These are phyloP conservation scores for Quercus phellos DNA, from an alignment of 331 rosid genomes.

Conservation along the genomic window DNA sequence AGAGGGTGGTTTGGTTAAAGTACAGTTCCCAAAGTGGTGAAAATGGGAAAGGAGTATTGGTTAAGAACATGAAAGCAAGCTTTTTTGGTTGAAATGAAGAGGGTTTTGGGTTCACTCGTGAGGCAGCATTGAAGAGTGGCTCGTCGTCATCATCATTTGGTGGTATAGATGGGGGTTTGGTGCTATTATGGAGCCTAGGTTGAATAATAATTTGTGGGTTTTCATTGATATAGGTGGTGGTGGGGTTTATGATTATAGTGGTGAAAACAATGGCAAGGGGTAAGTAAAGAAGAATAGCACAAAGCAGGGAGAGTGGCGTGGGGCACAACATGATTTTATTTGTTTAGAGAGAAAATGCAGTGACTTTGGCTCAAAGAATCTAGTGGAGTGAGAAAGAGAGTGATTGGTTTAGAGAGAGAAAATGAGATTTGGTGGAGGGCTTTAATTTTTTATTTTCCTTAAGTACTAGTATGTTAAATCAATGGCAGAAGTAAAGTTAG, in stretches of 20 bases:
- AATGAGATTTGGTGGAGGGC: constrained; percentile 1
- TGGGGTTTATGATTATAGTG: constrained; percentile 7
- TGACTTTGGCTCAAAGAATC: neutral
- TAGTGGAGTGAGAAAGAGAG: neutral
- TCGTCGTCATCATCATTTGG: constrained; percentile 27
- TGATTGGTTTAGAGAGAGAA: neutral
- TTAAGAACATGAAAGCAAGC: constrained; percentile 64
- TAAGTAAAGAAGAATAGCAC: constrained; percentile 50
- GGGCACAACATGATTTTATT: constrained; percentile 43
- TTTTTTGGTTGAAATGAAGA: constrained; percentile 17
- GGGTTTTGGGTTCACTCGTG: constrained; percentile 37
- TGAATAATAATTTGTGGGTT: neutral
- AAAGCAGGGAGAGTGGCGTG: constrained; percentile 44
- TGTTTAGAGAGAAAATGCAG: neutral
- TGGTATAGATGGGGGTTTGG: neutral
- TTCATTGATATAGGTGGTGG: neutral
- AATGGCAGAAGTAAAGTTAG: neutral
- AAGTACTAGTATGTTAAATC: neutral
- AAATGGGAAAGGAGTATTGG: constrained; percentile 55
- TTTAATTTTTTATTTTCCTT: neutral
- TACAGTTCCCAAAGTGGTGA: constrained; percentile 61
- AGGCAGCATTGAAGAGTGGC: constrained; percentile 27
- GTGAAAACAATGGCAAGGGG: constrained; percentile 57
- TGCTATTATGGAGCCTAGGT: neutral
- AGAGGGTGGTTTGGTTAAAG: constrained; percentile 40